These are phyloP conservation scores for Scutellaria baicalensis DNA, from an alignment of 257 asterid genomes.

Conservation along the genomic window DNA sequence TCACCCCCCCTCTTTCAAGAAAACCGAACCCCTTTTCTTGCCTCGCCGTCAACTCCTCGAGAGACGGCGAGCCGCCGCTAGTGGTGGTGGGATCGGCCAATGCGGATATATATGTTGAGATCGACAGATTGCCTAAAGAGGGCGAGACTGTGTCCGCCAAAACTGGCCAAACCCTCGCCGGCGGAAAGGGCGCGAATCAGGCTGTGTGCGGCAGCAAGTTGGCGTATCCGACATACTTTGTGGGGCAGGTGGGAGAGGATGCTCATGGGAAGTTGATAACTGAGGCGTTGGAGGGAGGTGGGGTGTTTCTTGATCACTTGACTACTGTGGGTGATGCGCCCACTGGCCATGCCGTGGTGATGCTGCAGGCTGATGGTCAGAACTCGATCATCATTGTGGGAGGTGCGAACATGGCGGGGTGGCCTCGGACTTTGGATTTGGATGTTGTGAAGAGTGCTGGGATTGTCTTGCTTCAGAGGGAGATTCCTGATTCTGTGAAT, in stretches of 20 bases:
- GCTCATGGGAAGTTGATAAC: slow-evolving; percentile 76
- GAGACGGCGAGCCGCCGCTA: slow-evolving; percentile 41
- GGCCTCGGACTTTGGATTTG: slow-evolving; percentile 76
- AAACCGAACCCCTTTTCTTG: slow-evolving; percentile 38
- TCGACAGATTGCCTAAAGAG: slow-evolving; percentile 72
- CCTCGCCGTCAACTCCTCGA: slow-evolving; percentile 29
- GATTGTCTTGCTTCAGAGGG: slow-evolving; percentile 93
- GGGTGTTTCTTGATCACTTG: slow-evolving; percentile 61
- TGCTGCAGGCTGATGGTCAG: slow-evolving; percentile 83
- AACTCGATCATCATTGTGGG: slow-evolving; percentile 87
- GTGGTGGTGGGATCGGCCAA: slow-evolving; percentile 97
- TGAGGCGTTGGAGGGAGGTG: slow-evolving; percentile 61
- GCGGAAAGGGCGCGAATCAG: slow-evolving; percentile 96
- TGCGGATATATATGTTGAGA: slow-evolving; percentile 87
- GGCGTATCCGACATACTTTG: slow-evolving; percentile 65
- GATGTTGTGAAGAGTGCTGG: slow-evolving; percentile 63
- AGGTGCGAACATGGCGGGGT: slow-evolving; percentile 79
- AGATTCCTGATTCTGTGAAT: slow-evolving; percentile 87
- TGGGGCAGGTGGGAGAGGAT: slow-evolving; percentile 88
- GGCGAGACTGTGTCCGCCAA: slow-evolving; percentile 88
- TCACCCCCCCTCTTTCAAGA: slow-evolving; percentile 22
- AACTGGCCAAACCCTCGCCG: slow-evolving; percentile 75
- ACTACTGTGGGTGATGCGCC: slow-evolving; percentile 50
- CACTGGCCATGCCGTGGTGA: slow-evolving; percentile 94
- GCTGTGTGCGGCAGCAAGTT: slow-evolving; percentile 83